Conservation (phyloP, 306 rosid genomes). For the Pyrus bretschneideri region DNA sequence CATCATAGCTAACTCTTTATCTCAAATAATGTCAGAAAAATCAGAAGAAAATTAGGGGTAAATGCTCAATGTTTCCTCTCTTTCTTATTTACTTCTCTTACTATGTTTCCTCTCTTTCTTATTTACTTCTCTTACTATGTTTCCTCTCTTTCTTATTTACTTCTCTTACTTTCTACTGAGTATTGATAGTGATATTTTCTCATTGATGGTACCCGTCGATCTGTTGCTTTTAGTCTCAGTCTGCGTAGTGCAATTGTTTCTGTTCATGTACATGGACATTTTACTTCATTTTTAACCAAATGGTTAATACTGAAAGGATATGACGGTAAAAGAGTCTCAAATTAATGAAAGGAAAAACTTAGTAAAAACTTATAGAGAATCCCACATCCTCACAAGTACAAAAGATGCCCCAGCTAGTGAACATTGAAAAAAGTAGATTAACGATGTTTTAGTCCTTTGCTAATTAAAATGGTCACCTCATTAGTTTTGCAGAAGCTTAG, state of each 20-base stretch:
- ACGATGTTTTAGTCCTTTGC: background rate
- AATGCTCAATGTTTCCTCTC: background rate
- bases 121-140: background rate
- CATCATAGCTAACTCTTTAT: background rate
- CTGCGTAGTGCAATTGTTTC: background rate
- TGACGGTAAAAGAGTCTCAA: fast-evolving
- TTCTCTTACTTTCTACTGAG: background rate
- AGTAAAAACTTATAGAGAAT: too few species aligned
- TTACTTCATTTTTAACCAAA: background rate
- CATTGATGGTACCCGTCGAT: background rate
- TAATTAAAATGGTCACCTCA: background rate
- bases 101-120: background rate
- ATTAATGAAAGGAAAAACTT: too few species aligned
- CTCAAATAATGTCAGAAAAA: background rate
- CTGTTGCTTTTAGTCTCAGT: background rate
- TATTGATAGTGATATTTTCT: background rate
- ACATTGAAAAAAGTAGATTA: background rate
- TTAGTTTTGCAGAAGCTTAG: background rate
- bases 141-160: background rate
- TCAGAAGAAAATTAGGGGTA: background rate
- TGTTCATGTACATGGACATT: background rate
- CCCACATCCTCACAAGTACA: background rate
- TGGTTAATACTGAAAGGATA: too few species aligned
- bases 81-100: background rate
- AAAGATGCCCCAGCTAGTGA: background rate